Evolutionary conservation across 2,329 filamentous ascomycete species (phyloP).

Genomic region (Penicillium glabrum): DNA sequence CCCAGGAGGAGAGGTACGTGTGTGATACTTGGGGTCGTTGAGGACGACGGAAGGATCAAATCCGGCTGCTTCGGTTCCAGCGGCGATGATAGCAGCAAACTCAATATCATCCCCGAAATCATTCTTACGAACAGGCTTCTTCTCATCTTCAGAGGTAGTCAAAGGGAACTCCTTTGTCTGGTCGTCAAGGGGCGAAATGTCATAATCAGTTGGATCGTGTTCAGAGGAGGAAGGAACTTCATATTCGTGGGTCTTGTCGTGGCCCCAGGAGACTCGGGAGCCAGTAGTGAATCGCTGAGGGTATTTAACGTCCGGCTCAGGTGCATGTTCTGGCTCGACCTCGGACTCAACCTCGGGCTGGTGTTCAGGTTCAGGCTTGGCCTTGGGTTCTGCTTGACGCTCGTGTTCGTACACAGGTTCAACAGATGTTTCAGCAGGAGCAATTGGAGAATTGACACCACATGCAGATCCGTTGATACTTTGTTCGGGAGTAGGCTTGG

Average conservation of each 20-base stretch:
- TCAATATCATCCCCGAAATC: slow-evolving; percentile 66
- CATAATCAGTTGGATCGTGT: slow-evolving; percentile 29
- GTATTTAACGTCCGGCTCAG: slow-evolving; percentile 32
- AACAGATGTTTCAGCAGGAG: slow-evolving; percentile 25
- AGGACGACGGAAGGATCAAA: slow-evolving; percentile 72
- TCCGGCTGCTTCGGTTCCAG: slow-evolving; percentile 66
- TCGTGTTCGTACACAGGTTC: background rate
- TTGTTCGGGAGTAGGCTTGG: slow-evolving; percentile 58
- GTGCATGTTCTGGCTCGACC: background rate
- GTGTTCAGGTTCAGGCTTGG: background rate
- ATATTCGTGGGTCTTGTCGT: slow-evolving; percentile 65
- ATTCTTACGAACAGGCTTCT: slow-evolving; percentile 3
- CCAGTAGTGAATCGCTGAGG: slow-evolving; percentile 44
- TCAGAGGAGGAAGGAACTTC: slow-evolving; percentile 56
- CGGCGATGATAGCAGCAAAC: slow-evolving; percentile 69
- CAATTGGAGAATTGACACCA: slow-evolving; percentile 29
- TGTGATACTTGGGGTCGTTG: slow-evolving; percentile 63
- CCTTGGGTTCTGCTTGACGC: background rate
- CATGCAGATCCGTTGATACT: slow-evolving; percentile 44
- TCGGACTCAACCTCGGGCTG: background rate
- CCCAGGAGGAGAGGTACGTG: slow-evolving; percentile 63
- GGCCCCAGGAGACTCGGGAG: slow-evolving; percentile 65
- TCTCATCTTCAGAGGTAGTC: slow-evolving; percentile 1
- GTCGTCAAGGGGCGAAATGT: slow-evolving; percentile 17
- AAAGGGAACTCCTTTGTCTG: slow-evolving; percentile 11